A percentile compares a stretch with the other conserved stretches of the same genome.
Evolutionary conservation across 2,329 filamentous ascomycete genomes (phyloP).

Genomic region (Dothideomycetes sp.): DNA sequence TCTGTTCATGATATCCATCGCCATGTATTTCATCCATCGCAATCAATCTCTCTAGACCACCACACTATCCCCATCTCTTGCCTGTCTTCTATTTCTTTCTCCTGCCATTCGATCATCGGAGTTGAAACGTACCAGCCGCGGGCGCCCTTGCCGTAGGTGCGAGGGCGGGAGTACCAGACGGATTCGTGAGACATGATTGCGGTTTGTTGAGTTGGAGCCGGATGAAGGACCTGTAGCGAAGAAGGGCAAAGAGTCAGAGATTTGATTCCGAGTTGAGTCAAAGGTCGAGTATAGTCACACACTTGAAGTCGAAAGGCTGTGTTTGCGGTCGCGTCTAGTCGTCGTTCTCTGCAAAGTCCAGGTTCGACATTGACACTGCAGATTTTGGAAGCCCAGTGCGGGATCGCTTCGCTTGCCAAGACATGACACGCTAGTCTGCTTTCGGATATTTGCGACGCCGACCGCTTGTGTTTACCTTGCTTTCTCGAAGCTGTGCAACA

Average conservation of each 20-base stretch:
- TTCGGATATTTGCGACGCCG: neutral
- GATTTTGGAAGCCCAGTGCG: neutral
- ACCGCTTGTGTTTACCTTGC: neutral
- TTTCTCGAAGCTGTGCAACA: neutral
- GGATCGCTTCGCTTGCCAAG: neutral
- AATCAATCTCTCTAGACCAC: no score
- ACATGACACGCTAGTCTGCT: slow-evolving; percentile 1
- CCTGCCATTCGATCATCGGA: neutral
- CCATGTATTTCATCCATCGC: slow-evolving; percentile 1
- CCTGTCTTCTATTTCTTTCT: slow-evolving; percentile 1
- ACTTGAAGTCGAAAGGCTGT: slow-evolving; percentile 9
- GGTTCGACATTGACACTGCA: neutral
- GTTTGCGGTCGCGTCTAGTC: slow-evolving; percentile 7
- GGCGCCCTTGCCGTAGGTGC: slow-evolving; percentile 93
- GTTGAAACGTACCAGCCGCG: slow-evolving; percentile 67
- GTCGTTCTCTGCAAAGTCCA: neutral
- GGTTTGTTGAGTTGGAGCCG: slow-evolving; percentile 18
- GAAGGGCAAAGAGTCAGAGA: slow-evolving; percentile 4
- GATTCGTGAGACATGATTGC: slow-evolving; percentile 80
- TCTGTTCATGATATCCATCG: slow-evolving; percentile 1
- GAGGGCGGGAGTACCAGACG: slow-evolving; percentile 98
- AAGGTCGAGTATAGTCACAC: slow-evolving; percentile 3
- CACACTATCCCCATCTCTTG: no score
- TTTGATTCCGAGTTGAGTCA: slow-evolving; percentile 2
- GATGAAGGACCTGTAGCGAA: slow-evolving; percentile 8